Conservation (phyloP, 495 filamentous ascomycete genomes). For the Neurospora sp. region DNA sequence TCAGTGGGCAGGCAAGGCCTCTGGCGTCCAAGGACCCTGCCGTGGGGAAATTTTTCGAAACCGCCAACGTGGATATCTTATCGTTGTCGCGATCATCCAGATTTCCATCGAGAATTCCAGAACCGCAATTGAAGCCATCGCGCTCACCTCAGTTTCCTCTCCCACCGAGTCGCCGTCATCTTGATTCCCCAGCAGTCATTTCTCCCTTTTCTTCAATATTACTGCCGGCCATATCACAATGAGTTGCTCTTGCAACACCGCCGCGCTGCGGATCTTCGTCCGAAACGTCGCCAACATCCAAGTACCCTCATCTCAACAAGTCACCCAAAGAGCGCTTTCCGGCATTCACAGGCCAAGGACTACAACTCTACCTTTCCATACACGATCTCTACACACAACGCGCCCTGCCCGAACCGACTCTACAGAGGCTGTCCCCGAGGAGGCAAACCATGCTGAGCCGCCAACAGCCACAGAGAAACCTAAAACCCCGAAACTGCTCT, state of each 20-base stretch:
- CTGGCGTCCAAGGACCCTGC: neutral
- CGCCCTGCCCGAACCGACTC: neutral
- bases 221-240: no score
- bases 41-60: slow-evolving; percentile 6
- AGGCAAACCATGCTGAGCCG: no score
- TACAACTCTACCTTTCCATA: neutral
- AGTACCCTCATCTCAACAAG: slow-evolving; percentile 9
- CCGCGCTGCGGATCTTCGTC: slow-evolving; percentile 38
- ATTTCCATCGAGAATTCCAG: neutral
- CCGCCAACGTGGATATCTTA: neutral
- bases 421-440: neutral
- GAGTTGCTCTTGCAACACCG: slow-evolving; percentile 38
- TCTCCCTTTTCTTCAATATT: no score
- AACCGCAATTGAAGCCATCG: neutral
- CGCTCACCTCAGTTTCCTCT: neutral
- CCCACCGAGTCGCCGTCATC: neutral
- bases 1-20: neutral
- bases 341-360: neutral
- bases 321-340: slow-evolving; percentile 4
- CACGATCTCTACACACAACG: neutral
- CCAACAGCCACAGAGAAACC: neutral
- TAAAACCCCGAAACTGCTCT: neutral
- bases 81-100: neutral
- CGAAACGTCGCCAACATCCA: slow-evolving; percentile 37
- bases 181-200: neutral